Conservation (phyloP, 148 eudicot species). For the Gaultheria prostrata region DNA sequence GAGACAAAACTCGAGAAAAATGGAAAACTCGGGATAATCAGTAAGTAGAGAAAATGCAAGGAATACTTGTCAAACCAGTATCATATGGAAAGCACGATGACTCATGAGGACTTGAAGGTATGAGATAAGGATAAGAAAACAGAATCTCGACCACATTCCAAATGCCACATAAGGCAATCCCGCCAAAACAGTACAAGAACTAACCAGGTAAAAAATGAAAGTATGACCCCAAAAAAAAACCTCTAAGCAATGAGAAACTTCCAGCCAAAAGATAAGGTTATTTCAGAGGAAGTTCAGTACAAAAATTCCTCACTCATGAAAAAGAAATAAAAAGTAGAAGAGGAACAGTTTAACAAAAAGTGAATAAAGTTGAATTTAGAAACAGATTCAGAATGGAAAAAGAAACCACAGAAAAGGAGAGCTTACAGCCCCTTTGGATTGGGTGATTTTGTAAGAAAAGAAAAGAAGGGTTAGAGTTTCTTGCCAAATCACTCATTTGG, state of each 20-base stretch:
- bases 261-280: neutral
- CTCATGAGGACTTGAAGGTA: neutral
- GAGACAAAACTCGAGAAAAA: neutral
- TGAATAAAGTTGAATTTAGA: neutral
- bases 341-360: neutral
- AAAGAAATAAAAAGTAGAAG: too few relatives aligned
- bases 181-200: neutral
- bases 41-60: neutral
- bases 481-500: too few relatives aligned
- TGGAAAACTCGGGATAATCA: neutral
- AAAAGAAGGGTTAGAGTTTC: too few relatives aligned
- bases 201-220: neutral
- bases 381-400: neutral
- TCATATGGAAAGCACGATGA: neutral
- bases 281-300: neutral
- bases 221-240: neutral
- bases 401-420: neutral
- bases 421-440: neutral
- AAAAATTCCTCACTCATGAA: neutral
- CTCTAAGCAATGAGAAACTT: neutral
- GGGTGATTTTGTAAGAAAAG: too few relatives aligned
- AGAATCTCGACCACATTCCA: neutral
- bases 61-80: conserved; percentile 1
- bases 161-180: neutral
- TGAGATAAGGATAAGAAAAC: neutral